Evolutionary conservation across 2,329 filamentous ascomycete species (phyloP).

Genomic region (Aspergillus sojae): DNA sequence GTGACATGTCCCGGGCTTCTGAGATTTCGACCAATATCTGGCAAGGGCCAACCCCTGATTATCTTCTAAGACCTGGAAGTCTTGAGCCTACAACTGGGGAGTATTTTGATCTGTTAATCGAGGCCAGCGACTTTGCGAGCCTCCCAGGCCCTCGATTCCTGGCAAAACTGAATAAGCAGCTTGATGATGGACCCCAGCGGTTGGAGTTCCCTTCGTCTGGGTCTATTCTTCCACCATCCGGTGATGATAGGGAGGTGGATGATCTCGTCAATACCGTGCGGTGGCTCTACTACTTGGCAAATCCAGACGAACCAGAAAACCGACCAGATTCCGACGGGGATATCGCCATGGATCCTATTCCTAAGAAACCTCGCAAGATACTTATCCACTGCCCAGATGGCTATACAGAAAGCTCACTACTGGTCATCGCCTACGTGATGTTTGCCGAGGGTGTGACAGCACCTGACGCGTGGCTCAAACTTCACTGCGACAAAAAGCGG

Average conservation of each 20-base stretch:
- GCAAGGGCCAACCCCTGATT: constrained; percentile 83
- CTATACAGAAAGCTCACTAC: constrained; percentile 90
- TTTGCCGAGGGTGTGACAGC: constrained; percentile 81
- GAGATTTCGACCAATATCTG: constrained; percentile 90
- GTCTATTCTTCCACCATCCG: constrained; percentile 83
- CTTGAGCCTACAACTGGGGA: constrained; percentile 53
- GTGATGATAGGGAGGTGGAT: constrained; percentile 80
- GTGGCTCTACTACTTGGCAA: constrained; percentile 84
- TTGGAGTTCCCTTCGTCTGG: constrained; percentile 92
- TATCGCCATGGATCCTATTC: constrained; percentile 52
- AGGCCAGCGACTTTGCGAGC: constrained; percentile 82
- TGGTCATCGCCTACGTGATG: constrained; percentile 90
- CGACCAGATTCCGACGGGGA: constrained; percentile 58
- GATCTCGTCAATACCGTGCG: constrained; percentile 82
- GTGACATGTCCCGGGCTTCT: constrained; percentile 83
- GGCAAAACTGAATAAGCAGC: constrained; percentile 61
- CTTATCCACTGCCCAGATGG: constrained; percentile 94
- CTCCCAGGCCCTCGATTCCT: constrained; percentile 71
- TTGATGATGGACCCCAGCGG: constrained; percentile 55
- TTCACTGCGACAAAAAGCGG: constrained; percentile 78
- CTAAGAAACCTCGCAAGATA: constrained; percentile 63
- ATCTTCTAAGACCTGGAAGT: constrained; percentile 50
- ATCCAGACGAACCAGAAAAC: constrained; percentile 54
- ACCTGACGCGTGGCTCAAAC: constrained; percentile 81
- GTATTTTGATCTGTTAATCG: constrained; percentile 79